Evolutionary conservation across 2,329 filamentous ascomycete species (phyloP), one percentile per base, ranked within the genome.

Genomic region (Chrysoporthe cubensis): DNA sequence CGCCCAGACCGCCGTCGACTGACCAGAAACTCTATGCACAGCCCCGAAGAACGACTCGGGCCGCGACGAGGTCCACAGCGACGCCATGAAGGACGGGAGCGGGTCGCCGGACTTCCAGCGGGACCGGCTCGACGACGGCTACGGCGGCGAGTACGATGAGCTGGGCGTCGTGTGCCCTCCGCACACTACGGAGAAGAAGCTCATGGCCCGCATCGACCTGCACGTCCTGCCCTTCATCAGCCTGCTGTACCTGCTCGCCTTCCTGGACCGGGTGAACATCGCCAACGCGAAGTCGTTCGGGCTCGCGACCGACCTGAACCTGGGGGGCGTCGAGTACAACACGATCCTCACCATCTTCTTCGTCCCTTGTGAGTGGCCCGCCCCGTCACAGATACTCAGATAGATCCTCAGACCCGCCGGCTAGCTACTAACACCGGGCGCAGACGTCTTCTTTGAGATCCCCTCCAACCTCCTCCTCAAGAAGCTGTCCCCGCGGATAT

Each of bases 321-420:
- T 94, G 40, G 77, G 84, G 34, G 81, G 81, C 56, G 79, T 80
- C 5, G 81, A 91, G 74, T 94, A 91, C 79, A 94, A 93, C 77
- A 91, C 89, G 16, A 90, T 90, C 1, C 82, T 94, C 69, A 91
- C 90, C 66, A 92, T 94, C 74, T 94, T 95, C 81, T 95, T 94
- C 78, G 86, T 61, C 18, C 59, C 59, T 14, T 61, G 59, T 61
- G 16, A 61, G 59, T 61, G 8, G 21, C 21, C 13, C 26, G 26
- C 26, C 26, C 26, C 2, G 26, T 26, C 26, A 2, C 26, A 26
- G 26, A 26, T 26, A 26, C 26, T 2, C 26, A 2, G 57, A 3
- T 4, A 4, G n/a, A 4, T 34, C 11, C 13, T 37, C 14, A 9
- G 32, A n/a, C 34, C 2, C 32, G 21, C 42, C 13, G 26, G 43